Base-by-base conservation (phyloP, 345 rosid genomes). In the Salix dunnii region DNA sequence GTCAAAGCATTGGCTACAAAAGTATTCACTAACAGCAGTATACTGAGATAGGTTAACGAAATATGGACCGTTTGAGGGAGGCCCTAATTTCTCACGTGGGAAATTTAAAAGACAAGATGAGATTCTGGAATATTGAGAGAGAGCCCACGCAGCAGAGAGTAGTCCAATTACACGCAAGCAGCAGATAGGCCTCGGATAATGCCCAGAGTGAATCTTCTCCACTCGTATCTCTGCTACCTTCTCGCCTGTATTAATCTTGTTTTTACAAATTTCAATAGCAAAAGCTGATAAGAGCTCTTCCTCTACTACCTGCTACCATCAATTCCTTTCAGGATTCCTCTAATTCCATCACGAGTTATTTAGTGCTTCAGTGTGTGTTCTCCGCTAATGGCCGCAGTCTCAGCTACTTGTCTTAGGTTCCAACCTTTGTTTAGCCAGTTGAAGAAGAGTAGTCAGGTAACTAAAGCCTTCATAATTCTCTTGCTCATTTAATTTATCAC, bases 341-440 rank as follows among this genome's bases (percentile, higher is more conserved):
- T 33, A 33, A 30, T 65, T 35, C n/a, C 18, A 33, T 65, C 40
- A 30, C 43, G 18, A 17, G 33, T 27, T 70, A 27, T 9, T 72
- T 16, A 0, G 67, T 23, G 33, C 40, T 8, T 51, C 18, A 51
- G 62, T 14, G 33, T 64, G 28, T 20, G 67, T 25, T 18, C n/a
- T 12, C 6, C 17, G 16, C 25, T 49, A n/a, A 73, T 73, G 77
- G 73, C 81, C 61, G 61, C 81, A 1, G 62, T 78, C 27, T 78
- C 74, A 58, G 74, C 77, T 46, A 46, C 77, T 23, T 60, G 51
- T 68, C 77, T 74, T 6, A 1, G 64, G 36, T 60, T 73, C 53
- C 58, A 67, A 11, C 35, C 62, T 3, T 0, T 33, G 40, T 36
- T 43, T 42, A 16, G 12, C n/a, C 77, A 36, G 6, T 23, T 69